Conservation (phyloP, 2,329 filamentous ascomycete species). For the Neonectria ditissima region DNA sequence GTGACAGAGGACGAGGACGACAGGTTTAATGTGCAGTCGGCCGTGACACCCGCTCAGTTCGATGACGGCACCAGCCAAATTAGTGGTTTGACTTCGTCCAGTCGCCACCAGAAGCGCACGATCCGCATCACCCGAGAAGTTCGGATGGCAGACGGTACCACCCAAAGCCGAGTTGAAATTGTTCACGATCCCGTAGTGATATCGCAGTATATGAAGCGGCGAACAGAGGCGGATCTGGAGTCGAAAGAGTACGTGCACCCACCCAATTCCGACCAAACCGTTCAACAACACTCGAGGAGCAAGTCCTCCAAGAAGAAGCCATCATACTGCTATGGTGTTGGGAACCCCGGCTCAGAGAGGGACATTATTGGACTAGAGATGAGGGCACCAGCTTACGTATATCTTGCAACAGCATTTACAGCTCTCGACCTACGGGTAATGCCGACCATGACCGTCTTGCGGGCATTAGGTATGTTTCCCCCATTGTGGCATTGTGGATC, state of each 20-base stretch:
- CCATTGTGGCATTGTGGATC: background rate
- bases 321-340: constrained; percentile 40
- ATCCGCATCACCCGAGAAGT: constrained; percentile 78
- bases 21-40: constrained; percentile 77
- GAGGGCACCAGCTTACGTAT: constrained; percentile 53
- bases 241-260: constrained; percentile 74
- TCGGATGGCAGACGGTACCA: constrained; percentile 58
- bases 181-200: constrained; percentile 89
- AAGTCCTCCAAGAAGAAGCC: constrained; percentile 27
- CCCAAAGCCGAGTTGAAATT: constrained; percentile 73
- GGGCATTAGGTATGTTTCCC: constrained; percentile 52
- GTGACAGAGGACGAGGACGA: constrained; percentile 72
- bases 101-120: constrained; percentile 75
- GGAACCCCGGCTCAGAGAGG: constrained; percentile 44
- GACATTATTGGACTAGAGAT: constrained; percentile 52
- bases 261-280: constrained; percentile 20
- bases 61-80: constrained; percentile 88
- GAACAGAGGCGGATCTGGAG: constrained; percentile 77
- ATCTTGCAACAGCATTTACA: constrained; percentile 61
- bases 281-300: constrained; percentile 17
- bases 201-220: constrained; percentile 85
- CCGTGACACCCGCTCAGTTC: constrained; percentile 72
- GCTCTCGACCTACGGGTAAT: constrained; percentile 61
- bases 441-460: constrained; percentile 64
- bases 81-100: constrained; percentile 74